Percentiles rank a stretch among this genome's conserved stretches.
Evolutionary conservation across 2,329 filamentous ascomycete species (phyloP).

Genomic region (Eutypa lata): DNA sequence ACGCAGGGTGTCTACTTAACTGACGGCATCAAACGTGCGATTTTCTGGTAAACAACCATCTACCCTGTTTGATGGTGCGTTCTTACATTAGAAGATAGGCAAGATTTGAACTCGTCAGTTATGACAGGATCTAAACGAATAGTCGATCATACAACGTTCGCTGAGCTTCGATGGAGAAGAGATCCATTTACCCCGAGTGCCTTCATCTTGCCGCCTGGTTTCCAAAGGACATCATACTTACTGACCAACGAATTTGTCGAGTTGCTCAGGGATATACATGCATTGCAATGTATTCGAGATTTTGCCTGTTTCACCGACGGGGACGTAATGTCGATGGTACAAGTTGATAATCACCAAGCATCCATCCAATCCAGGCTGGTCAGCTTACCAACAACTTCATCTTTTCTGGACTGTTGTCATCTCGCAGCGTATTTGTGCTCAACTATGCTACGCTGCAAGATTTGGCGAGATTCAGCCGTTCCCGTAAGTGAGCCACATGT

Average conservation of each 20-base stretch:
- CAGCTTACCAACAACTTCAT: conserved; percentile 16
- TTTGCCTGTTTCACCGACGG: conserved; percentile 5
- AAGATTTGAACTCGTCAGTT: conserved; percentile 39
- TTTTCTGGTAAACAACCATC: conserved; percentile 36
- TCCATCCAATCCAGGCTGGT: conserved; percentile 39
- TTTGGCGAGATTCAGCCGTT: conserved; percentile 35
- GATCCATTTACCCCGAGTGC: conserved; percentile 26
- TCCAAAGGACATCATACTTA: conserved; percentile 20
- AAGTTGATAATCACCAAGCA: conserved; percentile 38
- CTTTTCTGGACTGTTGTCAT: conserved; percentile 30
- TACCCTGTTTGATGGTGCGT: neutral
- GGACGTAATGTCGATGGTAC: conserved; percentile 24
- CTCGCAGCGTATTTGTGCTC: conserved; percentile 40
- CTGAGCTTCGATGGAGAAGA: conserved; percentile 37
- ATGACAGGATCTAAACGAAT: conserved; percentile 36
- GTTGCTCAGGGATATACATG: conserved; percentile 35
- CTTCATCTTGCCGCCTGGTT: conserved; percentile 33
- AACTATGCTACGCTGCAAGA: conserved; percentile 35
- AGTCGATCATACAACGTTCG: conserved; percentile 38
- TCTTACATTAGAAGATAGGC: conserved; percentile 27
- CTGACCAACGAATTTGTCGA: conserved; percentile 30
- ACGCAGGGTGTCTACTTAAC: conserved; percentile 27
- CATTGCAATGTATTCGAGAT: conserved; percentile 37
- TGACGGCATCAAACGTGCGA: conserved; percentile 40
- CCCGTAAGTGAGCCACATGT: conserved; percentile 30